Base-by-base conservation (phyloP, 1,284 basidiomycete species). In the Trichosporon sp. region DNA sequence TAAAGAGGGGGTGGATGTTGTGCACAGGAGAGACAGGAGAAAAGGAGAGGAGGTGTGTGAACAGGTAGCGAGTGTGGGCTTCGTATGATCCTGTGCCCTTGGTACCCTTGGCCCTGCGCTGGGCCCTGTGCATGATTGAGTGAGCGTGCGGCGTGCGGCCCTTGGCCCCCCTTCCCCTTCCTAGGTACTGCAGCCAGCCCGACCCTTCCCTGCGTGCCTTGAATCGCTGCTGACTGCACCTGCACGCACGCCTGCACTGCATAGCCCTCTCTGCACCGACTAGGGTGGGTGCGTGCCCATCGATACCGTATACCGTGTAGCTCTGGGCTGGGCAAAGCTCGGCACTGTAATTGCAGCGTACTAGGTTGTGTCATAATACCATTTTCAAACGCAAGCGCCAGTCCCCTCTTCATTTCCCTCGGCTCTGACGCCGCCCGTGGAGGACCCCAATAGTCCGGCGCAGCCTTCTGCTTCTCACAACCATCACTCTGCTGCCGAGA, bases 1-100 rank as follows among this genome's bases (percentile, higher is more conserved):
- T 26, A 48, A 48, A 66, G 38, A 48, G 38, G 38, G 43, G 65
- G 56, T 19, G 32, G 26, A 61, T 61, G 56, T 61, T 61, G 56
- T 35, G 56, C 56, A 61, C 56, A 56, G 51, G 56, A 61, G 26
- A 26, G 21, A 26, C 14, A 19, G 7, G 54, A 32, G 56, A 40
- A 40, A 10, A 40, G 38, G 12, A 32, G 56, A 11, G 12, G 35
- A 37, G 35, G 19, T 19, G 51, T 54, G 51, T 54, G 51, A 54
- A 54, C 51, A 16, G 16, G 51, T 54, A 54, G 26, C 51, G 51
- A 54, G 56, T 61, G 56, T 35, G 26, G 56, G 31, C 56, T 19
- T 61, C 51, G 51, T 54, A 54, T 54, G 51, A 54, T 54, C 51
- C 51, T 54, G 51, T 54, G 51, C 21, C 19, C 48, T 51, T 51